phyloP scores from a whole-genome alignment of 148 eudicot species.

The Vaccinium myrtillus region DNA sequence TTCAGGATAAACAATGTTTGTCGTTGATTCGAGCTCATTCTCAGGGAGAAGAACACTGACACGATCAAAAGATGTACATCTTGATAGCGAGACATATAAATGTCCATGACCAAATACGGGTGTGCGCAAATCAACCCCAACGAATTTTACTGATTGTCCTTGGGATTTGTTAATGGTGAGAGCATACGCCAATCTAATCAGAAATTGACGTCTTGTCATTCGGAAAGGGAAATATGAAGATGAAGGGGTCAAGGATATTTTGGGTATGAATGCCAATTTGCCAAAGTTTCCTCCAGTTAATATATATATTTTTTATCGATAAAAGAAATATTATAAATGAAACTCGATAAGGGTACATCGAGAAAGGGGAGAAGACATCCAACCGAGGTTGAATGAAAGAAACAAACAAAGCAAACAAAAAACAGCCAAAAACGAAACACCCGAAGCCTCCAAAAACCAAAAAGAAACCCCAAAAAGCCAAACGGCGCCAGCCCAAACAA shows the following conservation, averaged over 20 bases:
- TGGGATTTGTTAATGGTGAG: background rate
- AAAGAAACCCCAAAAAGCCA: too few species aligned
- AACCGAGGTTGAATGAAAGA: too few species aligned
- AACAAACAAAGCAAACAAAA: too few species aligned
- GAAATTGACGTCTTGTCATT: background rate
- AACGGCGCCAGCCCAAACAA: too few species aligned
- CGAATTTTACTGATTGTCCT: background rate
- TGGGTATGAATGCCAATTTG: background rate
- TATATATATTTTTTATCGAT: too few species aligned
- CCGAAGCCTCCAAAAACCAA: too few species aligned
- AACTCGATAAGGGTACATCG: too few species aligned
- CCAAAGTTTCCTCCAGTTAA: background rate
- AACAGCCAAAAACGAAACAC: too few species aligned
- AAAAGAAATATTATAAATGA: too few species aligned
- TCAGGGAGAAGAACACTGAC: background rate
- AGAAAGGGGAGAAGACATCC: too few species aligned
- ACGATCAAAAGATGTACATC: background rate
- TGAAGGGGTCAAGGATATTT: background rate
- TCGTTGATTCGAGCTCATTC: background rate
- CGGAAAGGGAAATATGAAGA: background rate
- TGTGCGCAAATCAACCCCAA: background rate
- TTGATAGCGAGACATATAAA: background rate
- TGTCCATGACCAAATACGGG: background rate
- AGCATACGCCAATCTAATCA: background rate
- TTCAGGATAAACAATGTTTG: background rate